phyloP scores from a whole-genome alignment of 495 filamentous ascomycete genomes.

The Penicillium turbatum region DNA sequence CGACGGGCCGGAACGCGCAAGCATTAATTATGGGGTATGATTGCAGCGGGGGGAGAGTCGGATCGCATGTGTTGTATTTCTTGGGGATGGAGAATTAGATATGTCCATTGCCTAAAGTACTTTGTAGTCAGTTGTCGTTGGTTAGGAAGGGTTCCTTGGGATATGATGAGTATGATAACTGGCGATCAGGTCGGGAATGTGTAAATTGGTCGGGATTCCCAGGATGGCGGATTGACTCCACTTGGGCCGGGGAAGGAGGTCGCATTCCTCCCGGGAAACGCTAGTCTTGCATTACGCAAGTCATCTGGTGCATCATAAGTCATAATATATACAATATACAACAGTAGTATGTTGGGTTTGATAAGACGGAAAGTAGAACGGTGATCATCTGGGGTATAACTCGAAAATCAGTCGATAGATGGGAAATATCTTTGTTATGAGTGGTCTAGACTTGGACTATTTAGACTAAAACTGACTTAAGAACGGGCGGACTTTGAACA shows the following conservation, averaged over 20 bases:
- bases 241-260: conserved; percentile 12
- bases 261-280: not conserved
- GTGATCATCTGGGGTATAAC: not conserved
- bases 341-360: not conserved
- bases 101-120: not conserved
- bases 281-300: conserved; percentile 8
- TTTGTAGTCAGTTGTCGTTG: not conserved
- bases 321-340: no score
- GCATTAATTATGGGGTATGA: conserved; percentile 6
- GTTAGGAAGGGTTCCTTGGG: not conserved
- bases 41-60: conserved; percentile 2
- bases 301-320: conserved; percentile 2
- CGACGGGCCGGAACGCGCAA: conserved; percentile 14
- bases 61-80: not conserved
- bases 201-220: conserved; percentile 8
- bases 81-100: not conserved
- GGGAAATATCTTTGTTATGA: conserved; percentile 8
- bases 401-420: not conserved
- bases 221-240: conserved; percentile 11
- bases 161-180: not conserved
- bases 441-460: conserved; percentile 2
- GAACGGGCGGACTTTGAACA: not conserved
- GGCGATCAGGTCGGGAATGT: not conserved
- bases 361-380: not conserved
- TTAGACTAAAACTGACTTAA: not conserved